These are phyloP conservation scores for Peniophora sp. DNA, from an alignment of 1,284 basidiomycete genomes.

Conservation along the genomic window DNA sequence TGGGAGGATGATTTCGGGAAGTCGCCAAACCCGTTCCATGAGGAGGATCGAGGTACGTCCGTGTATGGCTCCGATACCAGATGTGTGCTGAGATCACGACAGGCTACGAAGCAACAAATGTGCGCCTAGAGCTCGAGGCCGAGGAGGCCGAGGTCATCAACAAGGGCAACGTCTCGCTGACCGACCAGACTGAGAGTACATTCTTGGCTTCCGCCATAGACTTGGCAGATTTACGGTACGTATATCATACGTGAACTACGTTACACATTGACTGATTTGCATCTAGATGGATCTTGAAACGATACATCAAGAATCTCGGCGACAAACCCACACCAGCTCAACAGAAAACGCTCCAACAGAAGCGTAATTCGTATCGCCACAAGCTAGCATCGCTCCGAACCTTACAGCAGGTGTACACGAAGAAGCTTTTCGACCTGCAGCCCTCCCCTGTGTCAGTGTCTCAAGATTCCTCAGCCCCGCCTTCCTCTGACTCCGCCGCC, in stretches of 20 bases:
- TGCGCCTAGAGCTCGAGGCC: constrained; percentile 4
- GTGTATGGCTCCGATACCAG: neutral
- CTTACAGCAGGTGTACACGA: constrained; percentile 1
- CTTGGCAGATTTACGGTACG: constrained; percentile 13
- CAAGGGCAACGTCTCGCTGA: neutral
- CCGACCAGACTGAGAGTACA: constrained; percentile 6
- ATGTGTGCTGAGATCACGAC: neutral
- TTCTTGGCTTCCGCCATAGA: constrained; percentile 15
- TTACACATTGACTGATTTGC: neutral
- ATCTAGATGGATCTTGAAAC: neutral
- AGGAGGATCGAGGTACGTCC: constrained; percentile 7
- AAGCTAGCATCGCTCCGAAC: no score
- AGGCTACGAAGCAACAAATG: neutral
- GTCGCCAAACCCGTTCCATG: constrained; percentile 12
- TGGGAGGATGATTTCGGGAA: constrained; percentile 9
- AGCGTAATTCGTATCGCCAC: no score
- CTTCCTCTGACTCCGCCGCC: no score
- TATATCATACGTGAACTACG: constrained; percentile 1
- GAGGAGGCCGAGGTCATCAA: constrained; percentile 8
- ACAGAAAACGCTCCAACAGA: no score
- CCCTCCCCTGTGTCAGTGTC: no score
- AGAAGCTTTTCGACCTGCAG: no score
- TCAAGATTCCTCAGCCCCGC: neutral
- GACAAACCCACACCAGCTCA: neutral
- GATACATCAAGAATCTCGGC: neutral